A percentile compares a stretch with the other conserved stretches of the same genome.
These are phyloP conservation scores for Kwoniella newhampshirensis DNA, from an alignment of 768 basidiomycete genomes.

Conservation along the genomic window DNA sequence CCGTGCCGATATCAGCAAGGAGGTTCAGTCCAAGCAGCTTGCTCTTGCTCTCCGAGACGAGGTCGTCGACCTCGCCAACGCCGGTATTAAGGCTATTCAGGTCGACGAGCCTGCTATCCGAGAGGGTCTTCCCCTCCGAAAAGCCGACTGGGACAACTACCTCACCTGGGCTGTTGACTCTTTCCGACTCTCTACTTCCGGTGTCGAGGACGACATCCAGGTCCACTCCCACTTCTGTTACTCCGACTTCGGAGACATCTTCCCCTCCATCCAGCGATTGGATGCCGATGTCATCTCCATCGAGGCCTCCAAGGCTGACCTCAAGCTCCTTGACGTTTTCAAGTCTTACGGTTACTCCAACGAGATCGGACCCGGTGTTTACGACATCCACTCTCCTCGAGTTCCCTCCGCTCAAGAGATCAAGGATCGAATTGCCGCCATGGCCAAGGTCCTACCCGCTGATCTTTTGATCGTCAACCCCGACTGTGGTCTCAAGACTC, in stretches of 20 bases:
- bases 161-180: slow-evolving; percentile 98
- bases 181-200: slow-evolving; percentile 95
- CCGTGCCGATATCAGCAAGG: slow-evolving; percentile 92
- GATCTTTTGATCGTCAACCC: slow-evolving; percentile 90
- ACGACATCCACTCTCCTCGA: slow-evolving; percentile 99
- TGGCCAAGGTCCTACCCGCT: slow-evolving; percentile 76
- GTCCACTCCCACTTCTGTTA: slow-evolving; percentile 80
- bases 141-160: slow-evolving; percentile 93
- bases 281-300: slow-evolving; percentile 99
- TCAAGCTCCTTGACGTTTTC: slow-evolving; percentile 96
- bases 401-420: slow-evolving; percentile 91
- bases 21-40: slow-evolving; percentile 96
- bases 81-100: slow-evolving; percentile 95
- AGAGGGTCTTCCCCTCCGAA: slow-evolving; percentile 96
- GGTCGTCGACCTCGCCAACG: slow-evolving; percentile 93
- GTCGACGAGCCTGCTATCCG: slow-evolving; percentile 99
- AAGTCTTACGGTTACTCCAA: slow-evolving; percentile 92
- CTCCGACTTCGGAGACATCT: slow-evolving; percentile 98
- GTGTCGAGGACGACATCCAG: slow-evolving; percentile 89
- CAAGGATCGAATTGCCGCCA: slow-evolving; percentile 80
- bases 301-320: slow-evolving; percentile 96
- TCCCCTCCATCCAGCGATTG: slow-evolving; percentile 92
- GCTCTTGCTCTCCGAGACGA: slow-evolving; percentile 97
- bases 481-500: slow-evolving; percentile 97
- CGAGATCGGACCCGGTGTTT: slow-evolving; percentile 94